Percentiles rank a stretch among this genome's conserved stretches.
Conservation (phyloP, 129 eudicot species). For the Arctium lappa region DNA sequence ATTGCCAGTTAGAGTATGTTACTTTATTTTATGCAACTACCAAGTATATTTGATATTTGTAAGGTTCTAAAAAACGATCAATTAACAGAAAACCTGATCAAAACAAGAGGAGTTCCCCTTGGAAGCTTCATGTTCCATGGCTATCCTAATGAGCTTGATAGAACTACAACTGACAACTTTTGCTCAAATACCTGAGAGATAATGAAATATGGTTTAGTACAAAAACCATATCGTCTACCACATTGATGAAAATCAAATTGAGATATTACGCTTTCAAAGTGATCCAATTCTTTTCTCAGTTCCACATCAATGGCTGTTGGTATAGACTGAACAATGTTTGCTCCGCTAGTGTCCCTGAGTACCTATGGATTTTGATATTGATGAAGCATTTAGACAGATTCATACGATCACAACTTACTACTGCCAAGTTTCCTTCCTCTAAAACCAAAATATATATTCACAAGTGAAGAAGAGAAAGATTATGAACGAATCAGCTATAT, state of each 20-base stretch:
- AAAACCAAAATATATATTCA: background rate
- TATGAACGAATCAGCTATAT: background rate
- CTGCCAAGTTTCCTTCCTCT: too few species aligned
- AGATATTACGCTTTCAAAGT: conserved; percentile 52
- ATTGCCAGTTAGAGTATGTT: background rate
- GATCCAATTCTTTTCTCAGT: conserved; percentile 57
- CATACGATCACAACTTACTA: background rate
- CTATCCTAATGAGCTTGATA: conserved; percentile 31
- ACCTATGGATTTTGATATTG: conserved; percentile 29
- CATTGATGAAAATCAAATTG: background rate
- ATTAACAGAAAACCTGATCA: conserved; percentile 2
- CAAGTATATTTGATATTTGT: background rate
- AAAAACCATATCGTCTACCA: background rate
- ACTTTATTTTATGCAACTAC: background rate
- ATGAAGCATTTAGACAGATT: background rate
- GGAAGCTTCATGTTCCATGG: conserved; percentile 11
- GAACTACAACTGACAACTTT: conserved; percentile 36
- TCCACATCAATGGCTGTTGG: conserved; percentile 36
- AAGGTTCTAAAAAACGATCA: background rate
- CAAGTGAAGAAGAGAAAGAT: background rate
- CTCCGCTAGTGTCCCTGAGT: conserved; percentile 26
- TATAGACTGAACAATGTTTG: conserved; percentile 17
- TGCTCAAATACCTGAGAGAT: conserved; percentile 41
- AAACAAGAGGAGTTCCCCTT: background rate
- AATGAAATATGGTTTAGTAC: conserved; percentile 7